These are phyloP conservation scores for Allium cepa DNA, from an alignment of 106 monocot genomes.

Conservation along the genomic window DNA sequence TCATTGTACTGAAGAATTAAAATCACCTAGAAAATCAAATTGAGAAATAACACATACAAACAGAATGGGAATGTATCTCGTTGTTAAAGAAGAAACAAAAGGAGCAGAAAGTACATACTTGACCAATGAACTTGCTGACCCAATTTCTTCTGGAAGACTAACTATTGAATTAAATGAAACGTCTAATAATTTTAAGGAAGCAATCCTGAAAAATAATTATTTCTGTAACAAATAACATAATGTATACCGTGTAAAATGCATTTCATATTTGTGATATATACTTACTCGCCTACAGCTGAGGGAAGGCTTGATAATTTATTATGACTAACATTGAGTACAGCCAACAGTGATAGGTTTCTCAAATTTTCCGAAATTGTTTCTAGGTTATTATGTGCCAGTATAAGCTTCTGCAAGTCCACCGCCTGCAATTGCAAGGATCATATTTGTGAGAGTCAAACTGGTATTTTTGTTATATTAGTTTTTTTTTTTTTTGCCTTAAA, in stretches of 20 bases:
- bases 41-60: neutral
- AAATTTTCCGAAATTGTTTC: conserved; percentile 73
- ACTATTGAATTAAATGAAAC: conserved; percentile 73
- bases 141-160: conserved; percentile 73
- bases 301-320: conserved; percentile 77
- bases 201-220: conserved; percentile 47
- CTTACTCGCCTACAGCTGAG: conserved; percentile 85
- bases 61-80: neutral
- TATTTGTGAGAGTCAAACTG: conserved; percentile 3
- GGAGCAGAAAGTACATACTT: conserved; percentile 42
- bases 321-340: conserved; percentile 87
- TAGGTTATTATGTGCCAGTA: conserved; percentile 90
- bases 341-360: conserved; percentile 49
- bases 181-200: conserved; percentile 75
- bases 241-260: neutral
- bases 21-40: no score
- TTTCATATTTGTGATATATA: neutral
- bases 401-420: conserved; percentile 87
- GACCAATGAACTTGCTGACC: conserved; percentile 61
- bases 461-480: neutral
- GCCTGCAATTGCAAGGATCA: conserved; percentile 29
- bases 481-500: no score
- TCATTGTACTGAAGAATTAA: no score
- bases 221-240: conserved; percentile 7
- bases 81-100: no score